phyloP scores from a whole-genome alignment of 1,284 basidiomycete genomes.

The Xerocomus nothofagi region DNA sequence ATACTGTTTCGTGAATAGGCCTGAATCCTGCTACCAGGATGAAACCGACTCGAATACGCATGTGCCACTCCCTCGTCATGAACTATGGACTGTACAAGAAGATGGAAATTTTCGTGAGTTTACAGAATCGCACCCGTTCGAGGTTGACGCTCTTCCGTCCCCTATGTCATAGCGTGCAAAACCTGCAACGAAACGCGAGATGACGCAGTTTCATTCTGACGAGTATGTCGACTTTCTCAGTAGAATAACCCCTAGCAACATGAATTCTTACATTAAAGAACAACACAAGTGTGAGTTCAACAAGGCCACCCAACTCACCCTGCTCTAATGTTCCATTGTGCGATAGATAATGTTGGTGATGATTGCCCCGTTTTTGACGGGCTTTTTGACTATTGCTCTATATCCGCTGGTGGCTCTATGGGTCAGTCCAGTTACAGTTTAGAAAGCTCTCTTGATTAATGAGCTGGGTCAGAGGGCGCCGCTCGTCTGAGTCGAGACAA shows the following conservation, averaged over 20 bases:
- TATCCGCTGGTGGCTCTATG: slow-evolving; percentile 98
- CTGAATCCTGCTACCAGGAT: slow-evolving; percentile 52
- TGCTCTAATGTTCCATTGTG: neutral
- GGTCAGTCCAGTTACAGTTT: slow-evolving; percentile 51
- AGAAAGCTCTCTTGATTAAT: slow-evolving; percentile 5
- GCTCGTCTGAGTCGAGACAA: slow-evolving; percentile 94
- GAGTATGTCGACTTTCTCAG: slow-evolving; percentile 91
- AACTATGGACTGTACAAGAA: slow-evolving; percentile 98
- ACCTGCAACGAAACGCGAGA: slow-evolving; percentile 97
- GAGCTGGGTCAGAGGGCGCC: slow-evolving; percentile 77
- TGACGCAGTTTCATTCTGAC: slow-evolving; percentile 94
- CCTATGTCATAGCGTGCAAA: slow-evolving; percentile 78
- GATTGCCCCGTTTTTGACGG: slow-evolving; percentile 99
- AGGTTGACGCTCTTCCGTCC: neutral
- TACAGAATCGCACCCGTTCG: neutral
- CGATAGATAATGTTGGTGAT: slow-evolving; percentile 82
- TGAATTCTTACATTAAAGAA: slow-evolving; percentile 88
- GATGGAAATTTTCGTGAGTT: slow-evolving; percentile 93
- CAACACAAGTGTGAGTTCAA: slow-evolving; percentile 86
- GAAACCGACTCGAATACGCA: slow-evolving; percentile 97
- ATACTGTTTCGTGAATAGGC: neutral
- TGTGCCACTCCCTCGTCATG: slow-evolving; percentile 99
- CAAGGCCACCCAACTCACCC: neutral
- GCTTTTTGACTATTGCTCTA: slow-evolving; percentile 97
- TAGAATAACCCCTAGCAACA: slow-evolving; percentile 83